Percentiles rank a stretch among this genome's conserved stretches.
These are phyloP conservation scores for Tanacetum coccineum DNA, from an alignment of 129 eudicot species.

Conservation along the genomic window DNA sequence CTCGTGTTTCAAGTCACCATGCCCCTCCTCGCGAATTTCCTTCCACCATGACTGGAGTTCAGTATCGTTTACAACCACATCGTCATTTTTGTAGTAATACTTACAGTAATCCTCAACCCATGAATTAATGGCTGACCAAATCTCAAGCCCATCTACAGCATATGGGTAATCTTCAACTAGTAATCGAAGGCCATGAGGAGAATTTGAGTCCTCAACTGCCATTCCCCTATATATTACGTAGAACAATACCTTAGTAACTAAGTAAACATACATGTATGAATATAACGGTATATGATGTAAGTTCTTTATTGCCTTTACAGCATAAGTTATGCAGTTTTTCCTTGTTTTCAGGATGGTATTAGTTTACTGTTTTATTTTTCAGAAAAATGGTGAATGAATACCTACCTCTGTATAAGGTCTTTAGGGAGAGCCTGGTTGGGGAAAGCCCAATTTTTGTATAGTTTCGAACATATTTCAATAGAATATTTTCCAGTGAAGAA, in stretches of 20 bases:
- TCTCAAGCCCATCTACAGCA: conserved; percentile 54
- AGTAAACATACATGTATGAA: neutral
- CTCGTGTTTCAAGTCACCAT: conserved; percentile 49
- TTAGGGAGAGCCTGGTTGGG: conserved; percentile 52
- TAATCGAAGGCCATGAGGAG: conserved; percentile 43
- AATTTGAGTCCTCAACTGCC: conserved; percentile 44
- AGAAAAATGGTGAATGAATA: neutral
- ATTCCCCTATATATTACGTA: conserved; percentile 39
- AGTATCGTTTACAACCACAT: conserved; percentile 33
- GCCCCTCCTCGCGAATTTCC: conserved; percentile 45
- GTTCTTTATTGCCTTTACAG: too few species aligned
- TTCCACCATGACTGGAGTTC: conserved; percentile 59
- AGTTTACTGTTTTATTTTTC: neutral
- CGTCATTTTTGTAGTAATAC: conserved; percentile 39
- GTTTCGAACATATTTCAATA: conserved; percentile 38
- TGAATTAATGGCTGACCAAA: conserved; percentile 56
- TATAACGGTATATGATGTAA: neutral
- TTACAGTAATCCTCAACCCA: conserved; percentile 46
- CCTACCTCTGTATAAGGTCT: conserved; percentile 50
- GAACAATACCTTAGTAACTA: neutral
- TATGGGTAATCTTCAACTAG: conserved; percentile 54
- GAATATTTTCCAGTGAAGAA: conserved; percentile 36
- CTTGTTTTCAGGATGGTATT: too few species aligned
- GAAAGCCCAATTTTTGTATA: conserved; percentile 38
- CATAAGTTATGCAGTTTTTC: too few species aligned